These are phyloP conservation scores for Trichoderma sp. DNA, from an alignment of 2,329 filamentous ascomycete genomes.

Conservation along the genomic window DNA sequence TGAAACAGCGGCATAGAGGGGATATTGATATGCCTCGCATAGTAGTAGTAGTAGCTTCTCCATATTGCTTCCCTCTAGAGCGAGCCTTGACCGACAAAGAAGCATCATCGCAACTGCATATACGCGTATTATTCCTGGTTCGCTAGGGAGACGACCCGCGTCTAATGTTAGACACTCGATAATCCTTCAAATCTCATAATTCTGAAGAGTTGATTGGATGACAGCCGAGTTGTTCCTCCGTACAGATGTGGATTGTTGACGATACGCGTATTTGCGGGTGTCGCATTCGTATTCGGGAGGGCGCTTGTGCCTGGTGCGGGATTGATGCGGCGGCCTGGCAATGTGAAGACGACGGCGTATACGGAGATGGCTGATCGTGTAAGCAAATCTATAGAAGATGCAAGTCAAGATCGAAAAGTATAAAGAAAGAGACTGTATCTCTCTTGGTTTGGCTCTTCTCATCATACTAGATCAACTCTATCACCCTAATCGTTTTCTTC, in stretches of 20 bases:
- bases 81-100: slow-evolving; percentile 3
- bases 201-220: slow-evolving; percentile 8
- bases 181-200: not conserved
- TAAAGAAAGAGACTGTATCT: not conserved
- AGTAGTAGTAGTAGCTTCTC: not conserved
- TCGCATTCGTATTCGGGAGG: slow-evolving; percentile 24
- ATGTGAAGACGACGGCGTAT: not conserved
- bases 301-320: not conserved
- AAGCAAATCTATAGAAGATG: not conserved
- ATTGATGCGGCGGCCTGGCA: not conserved
- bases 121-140: slow-evolving; percentile 7
- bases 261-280: slow-evolving; percentile 12
- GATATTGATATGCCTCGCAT: not conserved
- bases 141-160: slow-evolving; percentile 1
- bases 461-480: not conserved
- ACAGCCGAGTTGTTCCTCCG: not conserved
- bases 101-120: not conserved
- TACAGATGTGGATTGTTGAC: not conserved
- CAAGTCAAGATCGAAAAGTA: not conserved
- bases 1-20: not conserved
- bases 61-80: not conserved
- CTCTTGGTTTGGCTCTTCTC: not conserved
- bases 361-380: not conserved
- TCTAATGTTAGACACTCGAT: not conserved
- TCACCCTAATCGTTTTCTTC: not conserved